Evolutionary conservation across 2,329 filamentous ascomycete species (phyloP).

Genomic region (Chaetomium olivaceum): DNA sequence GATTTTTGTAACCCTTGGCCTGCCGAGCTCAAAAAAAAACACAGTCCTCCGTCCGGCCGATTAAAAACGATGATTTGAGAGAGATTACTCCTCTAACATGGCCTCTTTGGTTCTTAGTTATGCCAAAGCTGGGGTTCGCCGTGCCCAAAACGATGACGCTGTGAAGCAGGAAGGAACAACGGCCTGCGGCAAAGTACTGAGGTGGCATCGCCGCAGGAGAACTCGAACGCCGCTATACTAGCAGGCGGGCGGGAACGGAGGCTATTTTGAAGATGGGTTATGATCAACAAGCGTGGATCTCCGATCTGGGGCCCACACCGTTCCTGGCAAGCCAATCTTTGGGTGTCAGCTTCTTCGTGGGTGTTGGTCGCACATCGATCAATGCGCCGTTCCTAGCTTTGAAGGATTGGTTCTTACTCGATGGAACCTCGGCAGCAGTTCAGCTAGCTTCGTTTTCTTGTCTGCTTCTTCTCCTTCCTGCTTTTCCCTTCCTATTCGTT

Average conservation of each 20-base stretch:
- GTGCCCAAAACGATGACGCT: constrained; percentile 12
- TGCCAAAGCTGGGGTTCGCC: not conserved
- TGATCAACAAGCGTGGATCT: constrained; percentile 11
- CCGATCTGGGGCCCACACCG: constrained; percentile 12
- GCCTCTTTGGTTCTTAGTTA: not conserved
- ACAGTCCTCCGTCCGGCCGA: not conserved
- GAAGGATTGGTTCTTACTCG: not conserved
- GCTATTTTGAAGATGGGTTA: constrained; percentile 5
- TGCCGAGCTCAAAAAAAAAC: not conserved
- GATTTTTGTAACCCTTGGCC: not conserved
- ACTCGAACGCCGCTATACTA: not conserved
- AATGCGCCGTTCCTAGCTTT: not conserved
- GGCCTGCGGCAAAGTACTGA: constrained; percentile 22
- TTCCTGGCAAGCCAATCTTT: constrained; percentile 7
- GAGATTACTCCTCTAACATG: not conserved
- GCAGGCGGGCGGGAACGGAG: not conserved
- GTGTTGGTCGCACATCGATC: not conserved
- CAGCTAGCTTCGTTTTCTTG: not conserved
- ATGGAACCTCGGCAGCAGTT: not conserved
- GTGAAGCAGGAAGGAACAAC: constrained; percentile 17
- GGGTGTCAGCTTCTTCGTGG: not conserved
- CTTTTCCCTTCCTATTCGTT: not conserved
- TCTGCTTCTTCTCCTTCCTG: not conserved
- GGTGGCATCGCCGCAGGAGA: not conserved
- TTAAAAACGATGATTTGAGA: not conserved